Evolutionary conservation across 805 yeast species (phyloP), one percentile per base, ranked within the genome.

Genomic region (Starmera dryadoides): DNA sequence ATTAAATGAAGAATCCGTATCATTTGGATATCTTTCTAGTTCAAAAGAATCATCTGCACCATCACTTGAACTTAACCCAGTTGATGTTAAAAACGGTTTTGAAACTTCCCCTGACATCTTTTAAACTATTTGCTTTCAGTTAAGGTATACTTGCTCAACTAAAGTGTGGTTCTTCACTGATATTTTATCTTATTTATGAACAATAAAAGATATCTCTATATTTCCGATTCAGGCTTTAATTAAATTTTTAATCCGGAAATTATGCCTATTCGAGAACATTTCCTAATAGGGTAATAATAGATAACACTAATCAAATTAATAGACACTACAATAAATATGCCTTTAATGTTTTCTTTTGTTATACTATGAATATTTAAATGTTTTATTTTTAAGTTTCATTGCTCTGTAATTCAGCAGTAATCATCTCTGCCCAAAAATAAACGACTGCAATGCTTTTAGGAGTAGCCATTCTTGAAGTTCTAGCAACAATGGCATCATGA

Each of bases 401-500:
- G n/a, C 12, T 5, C n/a, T 25, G 28, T 12, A 25, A 8, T 12
- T 25, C n/a, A 4, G 9, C 9, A 30, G 51, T 53, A 1, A 48
- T 35, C 29, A 53, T 7, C 28, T 53, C 48, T 1, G 48, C 66
- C 75, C 79, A 79, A 32, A 79, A 59, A 16, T 67, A 70, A 28
- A 78, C 55, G 0, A 73, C 62, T 2, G 80, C 71, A 2, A 76
- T 61, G 0, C 83, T 83, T 34, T 59, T 59, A 18, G 68, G 64
- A 0, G 77, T 68, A 36, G n/a, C 72, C 68, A 18, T 64, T 65
- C 26, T 60, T 55, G 2, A 77, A 62, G 0, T 68, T 45, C 98
- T 69, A 15, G 91, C 86, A 15, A 87, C 84, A 38, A 91, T 85
- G 4, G 84, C 85, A 42, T 84, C 95, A 54, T 89, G 98, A 0